Percentiles rank a stretch among this genome's conserved stretches.
These are phyloP conservation scores for Lachancea dasiensis DNA, from an alignment of 805 yeast genomes.

Conservation along the genomic window DNA sequence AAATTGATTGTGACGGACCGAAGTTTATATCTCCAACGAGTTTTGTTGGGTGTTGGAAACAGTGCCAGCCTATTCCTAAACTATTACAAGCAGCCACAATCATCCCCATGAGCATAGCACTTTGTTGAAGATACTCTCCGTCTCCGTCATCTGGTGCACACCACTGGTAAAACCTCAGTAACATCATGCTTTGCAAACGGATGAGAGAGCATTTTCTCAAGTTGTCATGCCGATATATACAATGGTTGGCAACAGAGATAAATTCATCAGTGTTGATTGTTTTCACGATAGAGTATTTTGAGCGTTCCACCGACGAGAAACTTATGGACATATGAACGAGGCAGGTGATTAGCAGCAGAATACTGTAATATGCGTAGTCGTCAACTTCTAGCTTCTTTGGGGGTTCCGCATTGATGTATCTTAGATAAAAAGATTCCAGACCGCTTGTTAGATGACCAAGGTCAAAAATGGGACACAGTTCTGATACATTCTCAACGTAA, in stretches of 20 bases:
- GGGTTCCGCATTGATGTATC: neutral
- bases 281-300: conserved; percentile 8
- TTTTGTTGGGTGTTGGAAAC: conserved; percentile 14
- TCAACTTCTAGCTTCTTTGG: conserved; percentile 5
- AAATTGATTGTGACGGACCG: conserved; percentile 7
- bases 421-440: neutral
- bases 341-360: conserved; percentile 21
- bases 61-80: conserved; percentile 27
- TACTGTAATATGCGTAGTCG: conserved; percentile 24
- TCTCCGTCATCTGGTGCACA: conserved; percentile 32
- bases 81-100: conserved; percentile 27
- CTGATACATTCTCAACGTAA: conserved; percentile 18
- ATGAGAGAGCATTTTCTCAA: conserved; percentile 26
- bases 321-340: conserved; percentile 23
- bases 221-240: conserved; percentile 20
- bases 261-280: conserved; percentile 20
- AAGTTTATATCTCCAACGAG: conserved; percentile 17
- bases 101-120: conserved; percentile 25
- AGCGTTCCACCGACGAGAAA: conserved; percentile 11
- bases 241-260: conserved; percentile 23
- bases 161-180: conserved; percentile 30
- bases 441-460: neutral
- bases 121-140: conserved; percentile 26
- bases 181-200: conserved; percentile 24
- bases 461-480: conserved; percentile 25